These are phyloP conservation scores for Blastobotrys arbuscula DNA, from an alignment of 1,139 yeast species.

Conservation along the genomic window DNA sequence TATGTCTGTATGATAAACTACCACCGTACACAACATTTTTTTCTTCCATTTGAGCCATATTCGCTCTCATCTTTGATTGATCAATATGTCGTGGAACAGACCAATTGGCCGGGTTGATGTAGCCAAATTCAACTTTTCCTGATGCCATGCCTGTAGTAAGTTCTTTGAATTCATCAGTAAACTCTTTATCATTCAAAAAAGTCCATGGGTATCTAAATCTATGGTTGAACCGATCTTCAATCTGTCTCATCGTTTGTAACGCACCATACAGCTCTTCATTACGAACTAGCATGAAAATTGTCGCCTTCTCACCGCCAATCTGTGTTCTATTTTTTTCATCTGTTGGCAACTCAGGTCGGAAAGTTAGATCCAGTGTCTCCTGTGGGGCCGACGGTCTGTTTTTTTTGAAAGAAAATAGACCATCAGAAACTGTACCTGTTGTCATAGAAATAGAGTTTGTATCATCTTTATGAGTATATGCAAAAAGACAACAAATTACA, in stretches of 20 bases:
- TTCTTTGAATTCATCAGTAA: conserved; percentile 55
- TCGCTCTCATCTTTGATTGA: conserved; percentile 39
- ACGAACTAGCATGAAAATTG: conserved; percentile 66
- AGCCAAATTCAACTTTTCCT: conserved; percentile 70
- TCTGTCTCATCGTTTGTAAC: conserved; percentile 55
- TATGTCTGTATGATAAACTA: conserved; percentile 69
- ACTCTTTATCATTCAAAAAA: conserved; percentile 77
- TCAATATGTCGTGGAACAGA: conserved; percentile 51
- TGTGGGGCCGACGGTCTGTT: background rate
- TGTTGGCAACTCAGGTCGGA: conserved; percentile 22
- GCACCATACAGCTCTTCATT: conserved; percentile 63
- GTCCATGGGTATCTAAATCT: conserved; percentile 72
- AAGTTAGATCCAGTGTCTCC: conserved; percentile 23
- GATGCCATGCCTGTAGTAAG: conserved; percentile 79
- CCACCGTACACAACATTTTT: conserved; percentile 70
- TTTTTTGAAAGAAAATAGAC: too few species aligned
- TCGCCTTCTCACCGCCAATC: conserved; percentile 51
- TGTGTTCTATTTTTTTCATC: conserved; percentile 32
- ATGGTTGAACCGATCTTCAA: conserved; percentile 55
- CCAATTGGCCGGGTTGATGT: conserved; percentile 64
- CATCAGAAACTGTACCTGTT: too few species aligned
- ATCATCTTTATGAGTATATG: too few species aligned
- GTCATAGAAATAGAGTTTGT: too few species aligned
- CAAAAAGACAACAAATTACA: background rate
- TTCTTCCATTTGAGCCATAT: conserved; percentile 50